These are phyloP conservation scores for Globisporangium canariense DNA, from an alignment of 352 stramenopile genomes.

Conservation along the genomic window DNA sequence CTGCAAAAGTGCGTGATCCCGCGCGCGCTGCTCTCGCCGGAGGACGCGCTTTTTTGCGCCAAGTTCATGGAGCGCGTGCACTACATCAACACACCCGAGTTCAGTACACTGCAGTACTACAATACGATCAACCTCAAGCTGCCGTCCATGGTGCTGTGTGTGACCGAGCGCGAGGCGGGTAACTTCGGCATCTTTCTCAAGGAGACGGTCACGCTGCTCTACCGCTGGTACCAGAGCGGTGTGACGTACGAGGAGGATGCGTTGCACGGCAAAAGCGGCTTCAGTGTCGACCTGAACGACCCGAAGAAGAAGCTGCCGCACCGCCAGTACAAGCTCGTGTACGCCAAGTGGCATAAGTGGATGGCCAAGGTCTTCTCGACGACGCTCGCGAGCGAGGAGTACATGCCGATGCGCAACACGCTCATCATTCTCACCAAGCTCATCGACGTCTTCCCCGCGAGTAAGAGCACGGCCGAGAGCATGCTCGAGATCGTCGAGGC, in stretches of 20 bases:
- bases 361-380: constrained; percentile 63
- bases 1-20: constrained; percentile 81
- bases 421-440: constrained; percentile 87
- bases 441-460: constrained; percentile 80
- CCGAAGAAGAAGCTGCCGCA: constrained; percentile 54
- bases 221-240: constrained; percentile 77
- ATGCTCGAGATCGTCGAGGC: constrained; percentile 64
- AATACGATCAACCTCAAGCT: constrained; percentile 77
- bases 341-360: constrained; percentile 71
- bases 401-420: constrained; percentile 86
- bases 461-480: constrained; percentile 49
- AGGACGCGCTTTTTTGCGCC: constrained; percentile 79
- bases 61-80: constrained; percentile 87
- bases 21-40: constrained; percentile 69
- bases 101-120: constrained; percentile 83
- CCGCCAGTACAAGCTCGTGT: constrained; percentile 74
- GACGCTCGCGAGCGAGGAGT: constrained; percentile 60
- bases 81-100: constrained; percentile 60
- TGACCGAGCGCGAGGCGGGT: constrained; percentile 79
- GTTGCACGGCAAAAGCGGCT: constrained; percentile 65
- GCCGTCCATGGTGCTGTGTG: constrained; percentile 72
- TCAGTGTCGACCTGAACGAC: constrained; percentile 70
- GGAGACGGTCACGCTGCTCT: constrained; percentile 64
- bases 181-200: constrained; percentile 88
- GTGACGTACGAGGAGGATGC: constrained; percentile 79